Evolutionary conservation across 1,139 yeast species (phyloP).

Genomic region (Eremothecium cymbalariae): DNA sequence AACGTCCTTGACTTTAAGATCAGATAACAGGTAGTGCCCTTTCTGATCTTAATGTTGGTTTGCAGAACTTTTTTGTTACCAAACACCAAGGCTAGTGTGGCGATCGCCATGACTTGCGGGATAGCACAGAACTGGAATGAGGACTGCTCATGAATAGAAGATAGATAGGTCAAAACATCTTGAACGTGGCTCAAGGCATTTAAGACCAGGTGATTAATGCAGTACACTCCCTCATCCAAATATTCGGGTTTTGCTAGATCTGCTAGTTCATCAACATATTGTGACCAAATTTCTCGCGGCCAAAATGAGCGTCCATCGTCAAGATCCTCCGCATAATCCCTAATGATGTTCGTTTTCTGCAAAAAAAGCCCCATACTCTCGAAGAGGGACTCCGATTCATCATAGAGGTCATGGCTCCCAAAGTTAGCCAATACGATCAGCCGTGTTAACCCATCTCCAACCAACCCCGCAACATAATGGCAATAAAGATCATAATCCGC

Average conservation of each 20-base stretch:
- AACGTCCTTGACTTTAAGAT: slow-evolving; percentile 68
- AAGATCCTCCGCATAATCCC: slow-evolving; percentile 91
- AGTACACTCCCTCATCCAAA: slow-evolving; percentile 51
- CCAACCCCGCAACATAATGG: slow-evolving; percentile 95
- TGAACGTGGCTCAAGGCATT: slow-evolving; percentile 72
- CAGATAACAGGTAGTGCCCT: slow-evolving; percentile 78
- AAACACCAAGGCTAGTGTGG: slow-evolving; percentile 79
- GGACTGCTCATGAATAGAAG: slow-evolving; percentile 72
- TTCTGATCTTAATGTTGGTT: slow-evolving; percentile 75
- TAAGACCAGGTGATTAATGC: slow-evolving; percentile 75
- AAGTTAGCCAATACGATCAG: slow-evolving; percentile 64
- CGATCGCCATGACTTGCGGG: slow-evolving; percentile 98
- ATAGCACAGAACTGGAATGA: slow-evolving; percentile 89
- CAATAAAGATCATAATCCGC: slow-evolving; percentile 86
- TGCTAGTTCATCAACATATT: slow-evolving; percentile 58
- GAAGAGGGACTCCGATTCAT: slow-evolving; percentile 48
- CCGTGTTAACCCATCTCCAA: slow-evolving; percentile 89
- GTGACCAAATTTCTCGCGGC: slow-evolving; percentile 91
- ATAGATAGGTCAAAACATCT: slow-evolving; percentile 69
- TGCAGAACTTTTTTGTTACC: slow-evolving; percentile 70
- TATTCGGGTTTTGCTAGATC: slow-evolving; percentile 47
- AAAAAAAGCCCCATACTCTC: slow-evolving; percentile 92
- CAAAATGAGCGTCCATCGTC: slow-evolving; percentile 91
- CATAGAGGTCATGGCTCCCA: slow-evolving; percentile 44
- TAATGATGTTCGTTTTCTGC: slow-evolving; percentile 90